These are phyloP conservation scores for Melampsora occidentalis DNA, from an alignment of 1,284 basidiomycete species.

Conservation along the genomic window DNA sequence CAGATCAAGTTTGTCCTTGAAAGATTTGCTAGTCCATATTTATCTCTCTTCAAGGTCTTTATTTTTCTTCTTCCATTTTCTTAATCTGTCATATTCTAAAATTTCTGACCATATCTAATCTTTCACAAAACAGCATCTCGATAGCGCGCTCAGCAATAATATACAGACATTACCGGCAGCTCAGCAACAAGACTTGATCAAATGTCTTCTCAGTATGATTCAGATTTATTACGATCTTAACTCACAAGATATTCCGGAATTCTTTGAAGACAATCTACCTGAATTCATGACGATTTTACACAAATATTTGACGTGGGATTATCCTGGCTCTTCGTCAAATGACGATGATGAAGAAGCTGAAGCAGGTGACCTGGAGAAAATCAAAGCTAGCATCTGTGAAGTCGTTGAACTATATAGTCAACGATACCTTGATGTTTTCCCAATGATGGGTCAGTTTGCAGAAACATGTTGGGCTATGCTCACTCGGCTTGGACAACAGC, in stretches of 20 bases:
- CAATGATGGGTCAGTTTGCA: conserved; percentile 62
- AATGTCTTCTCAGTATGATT: conserved; percentile 72
- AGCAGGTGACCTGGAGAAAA: conserved; percentile 76
- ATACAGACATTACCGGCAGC: conserved; percentile 51
- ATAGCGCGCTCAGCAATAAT: conserved; percentile 48
- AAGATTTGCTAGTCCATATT: conserved; percentile 78
- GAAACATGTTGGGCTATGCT: conserved; percentile 87
- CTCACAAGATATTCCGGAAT: conserved; percentile 90
- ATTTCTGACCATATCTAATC: not conserved
- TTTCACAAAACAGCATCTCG: conserved; percentile 2
- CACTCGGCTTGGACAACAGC: conserved; percentile 67
- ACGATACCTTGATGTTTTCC: conserved; percentile 81
- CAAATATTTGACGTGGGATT: conserved; percentile 44
- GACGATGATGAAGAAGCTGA: conserved; percentile 74
- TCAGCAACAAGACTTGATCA: conserved; percentile 61
- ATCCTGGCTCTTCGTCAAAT: conserved; percentile 11
- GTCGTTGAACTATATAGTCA: conserved; percentile 89
- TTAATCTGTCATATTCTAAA: not conserved
- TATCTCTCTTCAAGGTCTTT: conserved; percentile 69
- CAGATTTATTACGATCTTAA: conserved; percentile 92
- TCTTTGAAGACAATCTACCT: conserved; percentile 80
- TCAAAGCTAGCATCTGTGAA: conserved; percentile 86
- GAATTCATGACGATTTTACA: conserved; percentile 51
- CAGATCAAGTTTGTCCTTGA: conserved; percentile 89
- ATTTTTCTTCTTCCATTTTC: not conserved